Conservation (phyloP, 2,329 filamentous ascomycete species). For the Colletotrichum musae region DNA sequence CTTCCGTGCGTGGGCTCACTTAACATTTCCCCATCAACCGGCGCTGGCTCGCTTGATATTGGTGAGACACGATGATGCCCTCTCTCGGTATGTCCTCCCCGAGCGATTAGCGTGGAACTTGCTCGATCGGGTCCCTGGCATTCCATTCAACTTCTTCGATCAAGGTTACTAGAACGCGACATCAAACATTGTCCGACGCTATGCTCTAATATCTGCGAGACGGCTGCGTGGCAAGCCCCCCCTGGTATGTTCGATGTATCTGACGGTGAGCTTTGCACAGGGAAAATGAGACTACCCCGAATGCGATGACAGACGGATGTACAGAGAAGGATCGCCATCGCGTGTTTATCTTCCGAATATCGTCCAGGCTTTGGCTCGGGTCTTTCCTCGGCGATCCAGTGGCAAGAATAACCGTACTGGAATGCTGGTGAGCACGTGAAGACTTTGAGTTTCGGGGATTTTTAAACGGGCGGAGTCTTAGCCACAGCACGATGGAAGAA, state of each 20-base stretch:
- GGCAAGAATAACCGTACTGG: neutral
- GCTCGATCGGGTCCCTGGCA: too few species aligned
- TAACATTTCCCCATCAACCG: neutral
- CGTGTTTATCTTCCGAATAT: constrained; percentile 8
- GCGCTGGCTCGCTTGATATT: neutral
- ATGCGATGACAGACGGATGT: neutral
- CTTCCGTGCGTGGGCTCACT: neutral
- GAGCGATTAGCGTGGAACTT: neutral
- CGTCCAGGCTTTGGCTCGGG: neutral
- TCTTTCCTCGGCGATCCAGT: neutral
- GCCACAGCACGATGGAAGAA: neutral
- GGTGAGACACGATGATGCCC: neutral
- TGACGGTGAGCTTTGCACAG: neutral
- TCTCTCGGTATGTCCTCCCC: too few species aligned
- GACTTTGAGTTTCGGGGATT: constrained; percentile 4
- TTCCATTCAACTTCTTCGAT: too few species aligned
- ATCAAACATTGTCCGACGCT: too few species aligned
- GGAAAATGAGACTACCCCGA: neutral
- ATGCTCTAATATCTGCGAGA: too few species aligned
- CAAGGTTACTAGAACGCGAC: too few species aligned
- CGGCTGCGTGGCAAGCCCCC: neutral
- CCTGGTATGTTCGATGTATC: neutral
- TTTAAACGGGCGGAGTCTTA: neutral
- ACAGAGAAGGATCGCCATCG: constrained; percentile 10
- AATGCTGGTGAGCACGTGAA: neutral